Base-by-base conservation (phyloP, 352 stramenopile genomes). In the Pythium apleroticum region DNA sequence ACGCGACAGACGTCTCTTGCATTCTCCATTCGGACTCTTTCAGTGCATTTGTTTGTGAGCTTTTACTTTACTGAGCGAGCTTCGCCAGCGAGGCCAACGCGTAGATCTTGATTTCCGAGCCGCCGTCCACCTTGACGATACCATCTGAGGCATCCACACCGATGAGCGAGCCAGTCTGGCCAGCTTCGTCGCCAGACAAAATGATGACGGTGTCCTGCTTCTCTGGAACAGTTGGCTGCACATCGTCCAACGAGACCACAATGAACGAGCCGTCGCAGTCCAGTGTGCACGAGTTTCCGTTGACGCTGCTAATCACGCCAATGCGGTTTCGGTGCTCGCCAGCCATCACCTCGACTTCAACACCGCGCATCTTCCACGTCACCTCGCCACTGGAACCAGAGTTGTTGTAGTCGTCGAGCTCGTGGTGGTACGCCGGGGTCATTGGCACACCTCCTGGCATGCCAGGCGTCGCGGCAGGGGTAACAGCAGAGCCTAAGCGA, bases 61-160 rank as follows among this genome's bases (percentile, higher is more conserved):
- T 56, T 59, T 63, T 72, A 68, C 25, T 56, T 89, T 87, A 91
- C 76, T 93, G 83, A 39, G 79, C 84, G 55, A 95, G 77, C 77
- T 96, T 96, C 15, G 86, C 88, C 58, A 96, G 71, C 62, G 79
- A 85, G 31, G 81, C 82, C 54, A 95, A 81, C 24, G 84, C 78
- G 69, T 91, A 96, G 76, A 95, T 94, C 74, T 96, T 96, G 75
- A 96, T 96, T 74, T 96, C 88, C 28, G 86, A 93, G 58, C 82
- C 83, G 54, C 84, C 84, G 54, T 96, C 88, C 19, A 96, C 84
- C 78, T 96, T 96, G 50, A 96, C 88, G 63, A 96, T 96, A 68
- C 88, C 88, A 53, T 96, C 88, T 22, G 86, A 83, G 15, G 76
- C 78, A 70, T 96, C 86, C n/a, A 87, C 92, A 74, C 88, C 88